A percentile compares a stretch with the other conserved stretches of the same genome.
Evolutionary conservation across 2,329 filamentous ascomycete species (phyloP).

Genomic region (Didymella arachidicola): DNA sequence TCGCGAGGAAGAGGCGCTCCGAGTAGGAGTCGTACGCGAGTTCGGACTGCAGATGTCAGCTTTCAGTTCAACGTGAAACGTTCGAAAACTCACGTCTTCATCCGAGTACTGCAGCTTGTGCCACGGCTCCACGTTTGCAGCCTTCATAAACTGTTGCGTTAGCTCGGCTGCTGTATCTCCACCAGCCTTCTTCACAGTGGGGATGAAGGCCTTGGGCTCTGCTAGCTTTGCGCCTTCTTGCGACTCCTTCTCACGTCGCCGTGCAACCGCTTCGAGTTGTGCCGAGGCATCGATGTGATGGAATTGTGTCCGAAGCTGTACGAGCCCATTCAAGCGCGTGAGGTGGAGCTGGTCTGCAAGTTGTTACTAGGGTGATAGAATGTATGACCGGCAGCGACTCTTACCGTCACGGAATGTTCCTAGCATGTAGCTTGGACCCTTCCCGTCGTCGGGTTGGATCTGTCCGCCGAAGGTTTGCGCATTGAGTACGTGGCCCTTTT

Average conservation of each 20-base stretch:
- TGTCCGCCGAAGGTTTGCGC: conserved; percentile 88
- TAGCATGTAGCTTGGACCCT: conserved; percentile 82
- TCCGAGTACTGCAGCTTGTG: conserved; percentile 79
- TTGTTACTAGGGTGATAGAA: conserved; percentile 15
- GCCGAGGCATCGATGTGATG: conserved; percentile 88
- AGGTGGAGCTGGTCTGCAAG: conserved; percentile 80
- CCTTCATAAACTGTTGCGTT: conserved; percentile 77
- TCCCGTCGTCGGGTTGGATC: conserved; percentile 71
- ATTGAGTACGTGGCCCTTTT: conserved; percentile 74
- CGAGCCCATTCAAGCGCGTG: conserved; percentile 80
- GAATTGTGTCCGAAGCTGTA: conserved; percentile 89
- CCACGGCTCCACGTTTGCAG: conserved; percentile 86
- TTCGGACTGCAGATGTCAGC: conserved; percentile 56
- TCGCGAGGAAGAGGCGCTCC: conserved; percentile 70
- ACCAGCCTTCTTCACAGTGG: conserved; percentile 80
- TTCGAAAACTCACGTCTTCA: conserved; percentile 65
- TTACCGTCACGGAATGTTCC: conserved; percentile 86
- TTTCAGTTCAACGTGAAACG: background rate
- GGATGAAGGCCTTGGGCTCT: conserved; percentile 79
- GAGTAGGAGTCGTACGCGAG: conserved; percentile 79
- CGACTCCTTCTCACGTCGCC: conserved; percentile 56
- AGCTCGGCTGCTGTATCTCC: conserved; percentile 72
- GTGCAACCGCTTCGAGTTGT: conserved; percentile 69
- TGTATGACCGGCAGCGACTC: conserved; percentile 33
- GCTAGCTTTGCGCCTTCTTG: conserved; percentile 53